Evolutionary conservation across 1,284 basidiomycete species (phyloP), one percentile per base, ranked within the genome.

Genomic region (Leccinum pachyderme): DNA sequence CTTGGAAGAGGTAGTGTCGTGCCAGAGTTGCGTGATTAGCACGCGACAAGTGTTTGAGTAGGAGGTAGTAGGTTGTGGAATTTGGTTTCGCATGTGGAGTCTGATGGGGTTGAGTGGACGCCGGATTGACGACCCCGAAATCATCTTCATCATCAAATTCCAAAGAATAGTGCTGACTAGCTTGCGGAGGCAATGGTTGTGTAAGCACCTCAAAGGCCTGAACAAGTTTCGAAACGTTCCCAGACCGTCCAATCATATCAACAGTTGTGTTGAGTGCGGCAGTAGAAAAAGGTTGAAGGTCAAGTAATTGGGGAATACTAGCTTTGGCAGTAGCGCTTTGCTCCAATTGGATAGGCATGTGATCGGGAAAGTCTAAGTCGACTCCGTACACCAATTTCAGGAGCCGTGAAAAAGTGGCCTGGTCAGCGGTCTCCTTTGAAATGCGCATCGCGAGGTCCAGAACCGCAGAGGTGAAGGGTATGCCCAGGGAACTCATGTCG

Each of bases 151-250:
- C 81, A 51, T 86, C 82, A 60, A 84, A 84, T 18, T 79, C 74
- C 15, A 75, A 71, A 51, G 80, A 74, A 50, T 77, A 72, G 52
- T 80, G 75, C 59, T 75, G 70, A 59, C 63, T 72, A 27, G 77
- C 72, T 63, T 72, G 63, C 49, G 72, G 62, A 4, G 81, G 84
- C 25, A 91, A 77, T 12, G 87, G 87, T 46, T 81, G 78, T 0
- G 88, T 88, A 57, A 91, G 78, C 24, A 88, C 84, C 62, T 91
- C 89, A 63, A 91, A 92, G 0, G 83, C 77, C 61, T 84, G 81
- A 2, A 91, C 77, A 66, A 91, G 78, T 63, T 82, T 83, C 3
- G 86, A 83, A 49, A 87, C 68, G 54, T 84, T 71, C 9, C 81
- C 77, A 13, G 77, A 62, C 9, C 77, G 77, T 7, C 88, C 89